Percentiles rank a stretch among this genome's conserved stretches.
Conservation (phyloP, 805 yeast genomes). For the Saccharomycopsis fermentans region DNA sequence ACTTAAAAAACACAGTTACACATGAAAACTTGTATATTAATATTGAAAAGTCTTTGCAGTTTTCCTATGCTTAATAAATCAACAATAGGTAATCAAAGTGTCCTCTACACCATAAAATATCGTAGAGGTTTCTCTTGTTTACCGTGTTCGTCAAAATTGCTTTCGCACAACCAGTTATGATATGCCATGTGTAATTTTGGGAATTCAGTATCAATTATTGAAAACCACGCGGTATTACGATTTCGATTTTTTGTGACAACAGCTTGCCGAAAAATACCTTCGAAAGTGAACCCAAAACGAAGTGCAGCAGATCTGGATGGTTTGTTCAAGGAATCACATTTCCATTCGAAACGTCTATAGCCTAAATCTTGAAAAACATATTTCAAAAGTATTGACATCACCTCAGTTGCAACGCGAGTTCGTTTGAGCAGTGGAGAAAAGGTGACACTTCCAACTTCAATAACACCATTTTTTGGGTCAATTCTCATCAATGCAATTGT, state of each 20-base stretch:
- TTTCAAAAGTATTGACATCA: conserved; percentile 23
- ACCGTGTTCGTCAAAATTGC: conserved; percentile 22
- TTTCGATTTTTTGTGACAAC: conserved; percentile 23
- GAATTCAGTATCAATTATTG: conserved; percentile 27
- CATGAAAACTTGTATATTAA: too few species aligned
- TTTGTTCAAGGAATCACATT: conserved; percentile 25
- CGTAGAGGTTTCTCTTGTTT: conserved; percentile 1
- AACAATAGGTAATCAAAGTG: not conserved
- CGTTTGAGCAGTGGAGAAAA: conserved; percentile 18
- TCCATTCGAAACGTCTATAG: conserved; percentile 28
- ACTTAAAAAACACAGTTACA: too few species aligned
- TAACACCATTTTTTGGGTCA: conserved; percentile 22
- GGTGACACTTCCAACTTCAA: conserved; percentile 25
- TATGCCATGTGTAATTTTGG: conserved; percentile 20
- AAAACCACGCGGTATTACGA: conserved; percentile 27
- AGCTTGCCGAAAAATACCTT: conserved; percentile 26
- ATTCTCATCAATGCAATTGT: conserved; percentile 22
- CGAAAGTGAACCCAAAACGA: conserved; percentile 26
- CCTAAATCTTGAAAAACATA: conserved; percentile 24
- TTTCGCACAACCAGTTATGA: conserved; percentile 22
- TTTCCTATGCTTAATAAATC: not conserved
- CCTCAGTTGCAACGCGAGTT: conserved; percentile 26
- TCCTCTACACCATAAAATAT: not conserved
- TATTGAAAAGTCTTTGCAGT: not conserved
- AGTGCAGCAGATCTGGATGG: conserved; percentile 26